Base-by-base conservation (phyloP, 495 filamentous ascomycete genomes). In the Geopyxis carbonaria region DNA sequence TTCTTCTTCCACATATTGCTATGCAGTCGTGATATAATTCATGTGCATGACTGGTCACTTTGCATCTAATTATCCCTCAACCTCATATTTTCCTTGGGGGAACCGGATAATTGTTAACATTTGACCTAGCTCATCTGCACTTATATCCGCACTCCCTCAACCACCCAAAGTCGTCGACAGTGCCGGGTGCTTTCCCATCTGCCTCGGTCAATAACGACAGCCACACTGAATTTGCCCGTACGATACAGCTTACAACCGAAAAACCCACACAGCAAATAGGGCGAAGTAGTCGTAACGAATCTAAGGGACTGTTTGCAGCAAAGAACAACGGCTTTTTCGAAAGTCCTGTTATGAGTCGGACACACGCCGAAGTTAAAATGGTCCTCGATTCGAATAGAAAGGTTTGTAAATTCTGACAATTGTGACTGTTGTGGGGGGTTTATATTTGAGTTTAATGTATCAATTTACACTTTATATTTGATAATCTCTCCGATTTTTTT, bases 291-390 rank as follows among this genome's bases (percentile, higher is more conserved):
- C 46, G 51, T 38, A 55, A 55, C 22, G 39, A 48, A 15, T 19
- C 45, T n/a, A 55, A 55, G 27, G 43, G 51, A 22, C 42, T 55
- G 8, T 42, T 55, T 38, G 51, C 51, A 5, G 51, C 45, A 22
- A 36, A 36, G 14, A 55, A 51, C 30, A 55, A 55, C 53, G 51
- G 46, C 31, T 55, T 55, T 25, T 55, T 55, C 19, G 51, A 55
- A 28, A 56, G 51, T 7, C 51, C 51, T 18, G 51, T 55, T 18
- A 55, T 55, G 51, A 55, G 51, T 22, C 39, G 51, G 33, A 39
- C 51, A 22, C 51, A 55, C 39, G 51, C 51, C 20, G 51, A 50
- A 42, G 51, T 55, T 21, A 43, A 43, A 1, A 22, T 55, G 36
- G 29, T 53, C 8, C 22, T 53, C 28, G 49, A 48, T 24, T 48